phyloP scores from a whole-genome alignment of 192 early-diverging fungal genomes.

The Coemansia sp. region DNA sequence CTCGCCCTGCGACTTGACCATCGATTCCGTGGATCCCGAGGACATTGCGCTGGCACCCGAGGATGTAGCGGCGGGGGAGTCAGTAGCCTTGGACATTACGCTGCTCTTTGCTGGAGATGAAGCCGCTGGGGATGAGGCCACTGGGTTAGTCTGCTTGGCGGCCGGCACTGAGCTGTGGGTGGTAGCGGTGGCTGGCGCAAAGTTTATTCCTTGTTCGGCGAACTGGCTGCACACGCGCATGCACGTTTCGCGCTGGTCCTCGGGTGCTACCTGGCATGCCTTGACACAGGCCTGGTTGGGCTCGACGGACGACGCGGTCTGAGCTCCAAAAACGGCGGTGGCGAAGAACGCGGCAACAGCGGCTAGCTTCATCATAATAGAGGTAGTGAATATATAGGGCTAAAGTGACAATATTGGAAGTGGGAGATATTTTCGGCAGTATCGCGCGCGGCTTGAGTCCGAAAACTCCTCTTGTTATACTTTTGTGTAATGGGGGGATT shows the following conservation, averaged over 20 bases:
- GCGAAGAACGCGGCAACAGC: slow-evolving; percentile 1
- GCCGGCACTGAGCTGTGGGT: background rate
- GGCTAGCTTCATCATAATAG: slow-evolving; percentile 23
- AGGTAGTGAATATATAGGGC: no score
- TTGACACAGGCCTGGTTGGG: slow-evolving; percentile 23
- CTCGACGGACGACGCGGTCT: slow-evolving; percentile 1
- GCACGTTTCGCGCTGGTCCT: slow-evolving; percentile 35
- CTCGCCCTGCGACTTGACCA: slow-evolving; percentile 19
- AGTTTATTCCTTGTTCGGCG: slow-evolving; percentile 28
- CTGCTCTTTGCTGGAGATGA: no score
- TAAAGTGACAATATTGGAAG: background rate
- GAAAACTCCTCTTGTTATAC: background rate
- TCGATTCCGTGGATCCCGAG: background rate
- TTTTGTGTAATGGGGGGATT: background rate
- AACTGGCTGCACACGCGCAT: slow-evolving; percentile 37
- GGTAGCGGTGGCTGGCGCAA: slow-evolving; percentile 15
- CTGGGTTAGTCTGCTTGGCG: background rate
- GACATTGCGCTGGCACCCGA: background rate
- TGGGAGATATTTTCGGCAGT: background rate
- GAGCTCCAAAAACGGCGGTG: background rate
- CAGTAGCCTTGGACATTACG: background rate
- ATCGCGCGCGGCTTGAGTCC: background rate
- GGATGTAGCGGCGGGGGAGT: background rate
- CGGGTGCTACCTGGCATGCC: slow-evolving; percentile 29
- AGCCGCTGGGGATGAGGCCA: background rate